Base-by-base conservation (phyloP, 1,284 basidiomycete genomes). In the Ganoderma multipileum region DNA sequence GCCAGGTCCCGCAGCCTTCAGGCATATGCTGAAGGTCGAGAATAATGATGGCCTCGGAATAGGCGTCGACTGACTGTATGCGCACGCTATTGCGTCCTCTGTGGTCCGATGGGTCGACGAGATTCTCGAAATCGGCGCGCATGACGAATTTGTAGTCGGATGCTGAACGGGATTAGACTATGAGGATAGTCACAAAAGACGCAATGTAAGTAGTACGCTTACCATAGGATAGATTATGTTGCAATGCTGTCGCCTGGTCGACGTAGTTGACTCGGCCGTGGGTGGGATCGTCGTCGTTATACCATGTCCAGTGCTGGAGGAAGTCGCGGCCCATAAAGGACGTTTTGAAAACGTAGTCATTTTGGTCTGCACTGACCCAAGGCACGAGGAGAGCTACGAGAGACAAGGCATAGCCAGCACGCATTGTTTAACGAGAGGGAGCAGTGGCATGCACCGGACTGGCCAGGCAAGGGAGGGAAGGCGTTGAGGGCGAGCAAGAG, bases 11-110 rank as follows among this genome's bases (percentile, higher is more conserved):
- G 66, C 86, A 88, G 2, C 87, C 87, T 61, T 79, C 74, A 0
- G 88, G 88, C 85, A 89, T 89, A 75, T 89, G 88, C 55, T 74
- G 67, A 38, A 89, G 68, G 71, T 89, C 86, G 38, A 89, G 79
- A 11, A 89, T 79, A 28, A 84, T 72, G 33, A 89, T 67, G 8
- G 83, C 80, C 26, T 88, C 85, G 23, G 74, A 76, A 69, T 83
- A 88, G 0, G 82, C 78, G 5, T 71, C 71, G 38, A 81, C 74
- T 4, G 87, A 88, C 9, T 73, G 75, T 62, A 89, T 87, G 44
- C 87, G 82, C 55, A 87, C 75, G 72, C 86, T 87, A 68, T 85
- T 80, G 44, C 87, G 81, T n/a, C 87, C 87, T 28, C 83, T 80
- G 11, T 23, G 58, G 9, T 78, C 73, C 20, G 47, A 57, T 5